Base-by-base conservation (phyloP, 306 rosid genomes). In the Fragaria nilgerrensis region DNA sequence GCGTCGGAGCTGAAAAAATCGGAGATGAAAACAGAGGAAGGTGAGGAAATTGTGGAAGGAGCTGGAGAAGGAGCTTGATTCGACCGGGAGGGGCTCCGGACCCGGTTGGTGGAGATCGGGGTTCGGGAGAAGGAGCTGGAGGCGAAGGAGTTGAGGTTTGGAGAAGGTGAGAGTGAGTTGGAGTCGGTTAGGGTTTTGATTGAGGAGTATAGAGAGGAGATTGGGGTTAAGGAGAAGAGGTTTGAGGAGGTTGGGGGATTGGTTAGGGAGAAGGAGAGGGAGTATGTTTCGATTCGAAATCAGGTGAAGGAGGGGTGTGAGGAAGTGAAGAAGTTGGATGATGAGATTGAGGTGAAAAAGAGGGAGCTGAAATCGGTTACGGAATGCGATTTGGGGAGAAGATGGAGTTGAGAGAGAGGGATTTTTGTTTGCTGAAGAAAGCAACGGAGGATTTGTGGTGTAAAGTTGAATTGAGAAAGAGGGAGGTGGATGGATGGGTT, bases 161-260 rank as follows among this genome's bases (percentile, higher is more conserved):
- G 11, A 10, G 34, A 23, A 59, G 65, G 65, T 9, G 12, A 25
- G 65, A 25, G 16, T 25, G 5, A 22, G 7, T 11, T 59, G 65
- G 34, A 22, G 15, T 59, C 65, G 4, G 4, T 59, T 23, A 22
- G 13, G 34, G 32, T 1, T 10, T 59, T 59, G 36, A 11, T 7
- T 59, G 34, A 59, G 3, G 16, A 59, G 22, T 10, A 48, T 22
- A 32, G 11, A 27, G 52, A 25, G 11, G 65, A 59, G 65, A 16
- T 59, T 23, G 16, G 17, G 4, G 16, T 11, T 9, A 58, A 3
- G 14, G 34, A 23, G 82, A 82, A 73, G 88, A 68, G 52, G 52
- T 47, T 47, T 16, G 52, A 16, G 52, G 13, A 4, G 52, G 52
- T 47, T 47, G 52, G 52, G 52, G 52, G 13, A 4, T 47, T 47